Conservation (phyloP, 192 early-diverging fungal species). For the Backusella morwellensis region DNA sequence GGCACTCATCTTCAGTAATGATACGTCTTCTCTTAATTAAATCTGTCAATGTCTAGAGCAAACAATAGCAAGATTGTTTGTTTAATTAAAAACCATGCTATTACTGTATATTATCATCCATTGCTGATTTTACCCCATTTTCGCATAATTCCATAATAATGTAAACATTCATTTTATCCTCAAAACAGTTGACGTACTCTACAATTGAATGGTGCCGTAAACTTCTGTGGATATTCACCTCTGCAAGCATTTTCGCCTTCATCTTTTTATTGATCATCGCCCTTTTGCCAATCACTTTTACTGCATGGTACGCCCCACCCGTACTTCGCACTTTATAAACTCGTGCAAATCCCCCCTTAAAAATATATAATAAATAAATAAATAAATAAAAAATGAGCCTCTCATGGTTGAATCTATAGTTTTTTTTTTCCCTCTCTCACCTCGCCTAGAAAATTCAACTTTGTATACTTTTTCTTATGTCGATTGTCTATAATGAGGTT, state of each 20-base stretch:
- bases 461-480: neutral
- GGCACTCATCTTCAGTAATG: conserved; percentile 87
- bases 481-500: neutral
- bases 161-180: conserved; percentile 85
- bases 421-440: neutral
- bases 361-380: neutral
- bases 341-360: conserved; percentile 31
- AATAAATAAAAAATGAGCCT: neutral
- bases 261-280: conserved; percentile 34
- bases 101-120: too few species aligned
- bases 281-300: conserved; percentile 59
- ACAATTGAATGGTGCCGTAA: conserved; percentile 82
- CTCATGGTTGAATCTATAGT: too few species aligned
- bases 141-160: conserved; percentile 92
- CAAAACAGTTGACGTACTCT: conserved; percentile 77
- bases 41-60: conserved; percentile 75
- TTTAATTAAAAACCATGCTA: too few species aligned
- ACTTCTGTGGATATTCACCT: conserved; percentile 76
- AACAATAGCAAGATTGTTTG: too few species aligned
- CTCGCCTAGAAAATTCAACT: conserved; percentile 16
- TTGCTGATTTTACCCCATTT: conserved; percentile 54
- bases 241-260: conserved; percentile 55
- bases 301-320: neutral
- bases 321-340: conserved; percentile 3
- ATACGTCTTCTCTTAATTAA: conserved; percentile 74